A percentile compares a stretch with the other conserved stretches of the same genome.
Evolutionary conservation across 2,329 filamentous ascomycete genomes (phyloP).

Genomic region (Aureobasidium sp.): DNA sequence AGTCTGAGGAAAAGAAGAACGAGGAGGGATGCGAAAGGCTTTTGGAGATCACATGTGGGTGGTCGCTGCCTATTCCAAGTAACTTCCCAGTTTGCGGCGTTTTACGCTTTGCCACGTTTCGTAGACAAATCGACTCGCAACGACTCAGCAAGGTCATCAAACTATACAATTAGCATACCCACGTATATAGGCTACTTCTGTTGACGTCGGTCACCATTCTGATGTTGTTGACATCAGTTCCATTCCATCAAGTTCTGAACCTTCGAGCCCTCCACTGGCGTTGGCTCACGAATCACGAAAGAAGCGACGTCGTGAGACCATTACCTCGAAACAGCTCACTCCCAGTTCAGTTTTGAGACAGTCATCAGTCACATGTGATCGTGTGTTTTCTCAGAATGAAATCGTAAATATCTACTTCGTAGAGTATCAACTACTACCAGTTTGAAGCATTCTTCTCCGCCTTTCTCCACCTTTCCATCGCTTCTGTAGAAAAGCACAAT

Average conservation of each 20-base stretch:
- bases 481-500: not conserved
- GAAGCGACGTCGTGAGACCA: too few relatives aligned
- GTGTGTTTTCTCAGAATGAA: not conserved
- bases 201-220: too few relatives aligned
- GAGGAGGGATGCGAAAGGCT: not conserved
- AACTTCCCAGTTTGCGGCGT: not conserved
- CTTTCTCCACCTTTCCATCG: not conserved
- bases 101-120: not conserved
- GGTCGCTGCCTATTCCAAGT: not conserved
- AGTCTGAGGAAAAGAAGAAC: not conserved
- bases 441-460: not conserved
- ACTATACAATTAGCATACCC: too few relatives aligned
- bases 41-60: not conserved
- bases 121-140: not conserved
- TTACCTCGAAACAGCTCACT: too few relatives aligned
- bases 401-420: not conserved
- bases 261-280: too few relatives aligned
- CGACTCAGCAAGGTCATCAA: not conserved
- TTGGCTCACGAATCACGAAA: too few relatives aligned
- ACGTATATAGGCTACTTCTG: too few relatives aligned
- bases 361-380: not conserved
- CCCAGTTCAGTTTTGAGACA: too few relatives aligned
- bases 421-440: not conserved
- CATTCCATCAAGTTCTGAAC: too few relatives aligned
- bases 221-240: too few relatives aligned